Evolutionary conservation across 495 filamentous ascomycete species (phyloP).

Genomic region (Terfezia boudieri): DNA sequence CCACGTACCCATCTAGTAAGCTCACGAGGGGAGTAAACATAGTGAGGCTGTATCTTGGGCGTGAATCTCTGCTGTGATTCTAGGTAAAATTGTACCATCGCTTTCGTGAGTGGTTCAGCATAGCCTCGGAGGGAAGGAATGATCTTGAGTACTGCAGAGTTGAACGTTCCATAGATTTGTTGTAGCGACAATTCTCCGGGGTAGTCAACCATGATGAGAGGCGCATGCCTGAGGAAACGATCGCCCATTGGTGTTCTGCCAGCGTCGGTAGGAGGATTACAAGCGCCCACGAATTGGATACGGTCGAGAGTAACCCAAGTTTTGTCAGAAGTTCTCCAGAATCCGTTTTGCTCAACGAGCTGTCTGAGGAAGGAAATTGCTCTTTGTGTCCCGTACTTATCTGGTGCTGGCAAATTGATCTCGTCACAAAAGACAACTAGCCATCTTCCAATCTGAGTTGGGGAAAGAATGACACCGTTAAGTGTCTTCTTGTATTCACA

Average conservation of each 20-base stretch:
- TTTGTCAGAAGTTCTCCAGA: constrained; percentile 94
- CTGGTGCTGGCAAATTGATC: constrained; percentile 95
- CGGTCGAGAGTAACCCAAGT: constrained; percentile 94
- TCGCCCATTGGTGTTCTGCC: constrained; percentile 85
- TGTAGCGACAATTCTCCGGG: constrained; percentile 80
- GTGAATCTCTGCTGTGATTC: constrained; percentile 90
- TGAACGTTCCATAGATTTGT: constrained; percentile 98
- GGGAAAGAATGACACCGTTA: constrained; percentile 86
- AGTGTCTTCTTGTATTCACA: constrained; percentile 98
- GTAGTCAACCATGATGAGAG: constrained; percentile 97
- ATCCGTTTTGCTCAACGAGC: constrained; percentile 93
- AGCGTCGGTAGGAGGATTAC: constrained; percentile 96
- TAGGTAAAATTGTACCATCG: constrained; percentile 91
- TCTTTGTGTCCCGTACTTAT: constrained; percentile 92
- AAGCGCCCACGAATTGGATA: constrained; percentile 96
- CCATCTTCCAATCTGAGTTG: constrained; percentile 92
- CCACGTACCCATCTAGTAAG: constrained; percentile 92
- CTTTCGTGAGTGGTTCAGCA: constrained; percentile 78
- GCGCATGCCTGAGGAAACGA: constrained; percentile 82
- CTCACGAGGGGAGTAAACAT: constrained; percentile 97
- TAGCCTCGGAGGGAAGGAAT: constrained; percentile 88
- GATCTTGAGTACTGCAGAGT: constrained; percentile 86
- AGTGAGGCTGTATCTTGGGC: constrained; percentile 88
- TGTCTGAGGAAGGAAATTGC: constrained; percentile 94
- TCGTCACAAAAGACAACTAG: constrained; percentile 97